Conservation (phyloP, 306 rosid genomes). For the Rosa multiflora region DNA sequence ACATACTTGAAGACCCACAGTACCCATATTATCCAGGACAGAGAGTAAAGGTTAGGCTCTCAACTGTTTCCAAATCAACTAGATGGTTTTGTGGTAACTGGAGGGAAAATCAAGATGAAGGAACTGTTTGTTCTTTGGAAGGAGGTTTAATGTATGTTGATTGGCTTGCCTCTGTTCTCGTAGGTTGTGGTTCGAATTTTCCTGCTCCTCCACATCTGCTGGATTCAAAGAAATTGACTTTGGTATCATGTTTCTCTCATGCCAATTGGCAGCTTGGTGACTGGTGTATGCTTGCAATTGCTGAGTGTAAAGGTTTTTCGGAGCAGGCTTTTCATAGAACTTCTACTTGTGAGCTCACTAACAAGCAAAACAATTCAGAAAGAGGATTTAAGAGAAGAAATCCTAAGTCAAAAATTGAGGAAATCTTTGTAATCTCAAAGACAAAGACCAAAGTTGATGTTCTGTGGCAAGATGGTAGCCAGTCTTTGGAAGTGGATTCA, state of each 20-base stretch:
- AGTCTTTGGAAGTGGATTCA: conserved; percentile 58
- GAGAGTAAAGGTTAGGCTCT: conserved; percentile 68
- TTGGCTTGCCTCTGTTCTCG: conserved; percentile 68
- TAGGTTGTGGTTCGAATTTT: conserved; percentile 37
- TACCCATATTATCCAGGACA: conserved; percentile 94
- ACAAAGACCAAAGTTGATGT: conserved; percentile 77
- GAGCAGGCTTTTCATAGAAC: conserved; percentile 38
- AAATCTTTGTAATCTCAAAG: conserved; percentile 65
- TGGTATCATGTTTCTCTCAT: conserved; percentile 75
- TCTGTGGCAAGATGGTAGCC: conserved; percentile 84
- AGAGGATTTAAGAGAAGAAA: conserved; percentile 43
- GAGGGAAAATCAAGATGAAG: conserved; percentile 72
- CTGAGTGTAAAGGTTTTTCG: conserved; percentile 31
- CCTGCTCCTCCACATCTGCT: conserved; percentile 63
- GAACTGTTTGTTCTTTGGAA: conserved; percentile 77
- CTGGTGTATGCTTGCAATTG: conserved; percentile 72
- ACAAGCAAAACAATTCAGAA: conserved; percentile 37
- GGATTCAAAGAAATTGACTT: conserved; percentile 63
- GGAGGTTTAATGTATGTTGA: conserved; percentile 71
- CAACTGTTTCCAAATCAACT: conserved; percentile 60
- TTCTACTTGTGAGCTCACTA: conserved; percentile 29
- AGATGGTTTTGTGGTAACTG: conserved; percentile 79
- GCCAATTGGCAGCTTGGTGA: conserved; percentile 97
- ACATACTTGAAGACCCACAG: conserved; percentile 77
- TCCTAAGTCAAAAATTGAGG: conserved; percentile 38